Evolutionary conservation across 352 stramenopile species (phyloP).

Genomic region (Thalassiosira livingstoniorum): DNA sequence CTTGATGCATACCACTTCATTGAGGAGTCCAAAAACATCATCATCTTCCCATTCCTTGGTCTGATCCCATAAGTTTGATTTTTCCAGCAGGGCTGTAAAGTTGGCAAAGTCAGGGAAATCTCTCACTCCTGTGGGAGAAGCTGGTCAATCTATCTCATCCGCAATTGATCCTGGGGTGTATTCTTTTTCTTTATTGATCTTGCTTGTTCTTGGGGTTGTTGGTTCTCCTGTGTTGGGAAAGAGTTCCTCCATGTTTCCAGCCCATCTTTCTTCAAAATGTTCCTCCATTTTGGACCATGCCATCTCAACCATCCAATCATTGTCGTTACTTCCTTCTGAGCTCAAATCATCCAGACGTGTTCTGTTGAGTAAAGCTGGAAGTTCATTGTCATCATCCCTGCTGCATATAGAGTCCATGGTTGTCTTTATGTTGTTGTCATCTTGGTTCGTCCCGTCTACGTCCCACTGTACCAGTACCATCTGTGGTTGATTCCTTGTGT

Average conservation of each 20-base stretch:
- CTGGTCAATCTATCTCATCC: not conserved
- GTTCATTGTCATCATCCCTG: too few relatives aligned
- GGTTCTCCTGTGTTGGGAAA: not conserved
- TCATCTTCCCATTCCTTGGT: not conserved
- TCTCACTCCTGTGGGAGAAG: not conserved
- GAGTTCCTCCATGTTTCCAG: not conserved
- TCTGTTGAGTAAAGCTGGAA: too few relatives aligned
- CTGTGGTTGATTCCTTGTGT: too few relatives aligned
- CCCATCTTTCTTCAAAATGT: not conserved
- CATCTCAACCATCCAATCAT: too few relatives aligned
- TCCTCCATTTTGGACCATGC: too few relatives aligned
- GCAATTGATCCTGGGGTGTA: not conserved
- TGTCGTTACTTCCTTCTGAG: too few relatives aligned
- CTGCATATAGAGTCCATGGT: too few relatives aligned
- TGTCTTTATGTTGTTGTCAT: too few relatives aligned
- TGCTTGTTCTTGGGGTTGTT: not conserved
- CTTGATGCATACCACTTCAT: not conserved
- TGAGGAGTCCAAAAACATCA: not conserved
- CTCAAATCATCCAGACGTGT: too few relatives aligned
- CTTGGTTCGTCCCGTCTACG: too few relatives aligned
- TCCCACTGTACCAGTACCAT: too few relatives aligned
- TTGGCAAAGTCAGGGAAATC: not conserved
- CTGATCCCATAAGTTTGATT: not conserved
- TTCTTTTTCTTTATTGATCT: not conserved
- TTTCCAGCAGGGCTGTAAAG: not conserved